Base-by-base conservation (phyloP, 2,329 filamentous ascomycete species). In the Fusarium setosum region DNA sequence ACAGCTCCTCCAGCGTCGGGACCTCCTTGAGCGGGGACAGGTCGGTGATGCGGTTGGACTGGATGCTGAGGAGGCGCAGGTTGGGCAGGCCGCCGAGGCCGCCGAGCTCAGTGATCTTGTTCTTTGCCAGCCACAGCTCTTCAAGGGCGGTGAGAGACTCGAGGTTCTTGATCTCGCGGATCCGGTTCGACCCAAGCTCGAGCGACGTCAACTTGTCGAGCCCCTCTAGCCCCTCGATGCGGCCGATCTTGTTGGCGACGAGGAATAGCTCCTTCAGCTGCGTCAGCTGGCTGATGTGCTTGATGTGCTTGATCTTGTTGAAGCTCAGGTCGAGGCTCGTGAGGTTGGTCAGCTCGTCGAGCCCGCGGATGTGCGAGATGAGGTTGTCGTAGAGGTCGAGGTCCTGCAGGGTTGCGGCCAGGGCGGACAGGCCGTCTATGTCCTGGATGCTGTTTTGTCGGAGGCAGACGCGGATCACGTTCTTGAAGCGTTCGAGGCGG, bases 271-370 rank as follows among this genome's bases (percentile, higher is more conserved):
- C 93, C 63, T 86, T 91, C 57, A 98, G 85, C 53, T 93, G 86
- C 20, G 82, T 90, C 59, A 99, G 82, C 72, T 95, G 91, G 59
- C 86, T 86, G 67, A 98, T 82, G 72, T 95, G 89, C 79, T 97
- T 97, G 82, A 99, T 97, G 79, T 97, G 94, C 78, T 97, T 97
- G 82, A 99, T 95, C 83, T 98, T 98, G 84, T 99, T 99, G 87
- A 97, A 99, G 77, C 92, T 96, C 50, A 99, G 84, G 76, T 99
- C 96, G 54, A 99, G 87, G 56, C 83, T 91, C 6, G 87, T 93
- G 53, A 99, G 86, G 62, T 92, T 85, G 12, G 85, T 88, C 57
- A 97, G 87, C 42, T 88, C 83, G 53, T 97, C 94, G 42, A 99
- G 85, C 26, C 92, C 92, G 68, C 90, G 90, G 78, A 97, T 88